A percentile compares a stretch with the other conserved stretches of the same genome.
phyloP scores from a whole-genome alignment of 257 asterid species.

The Apocynum venetum region DNA sequence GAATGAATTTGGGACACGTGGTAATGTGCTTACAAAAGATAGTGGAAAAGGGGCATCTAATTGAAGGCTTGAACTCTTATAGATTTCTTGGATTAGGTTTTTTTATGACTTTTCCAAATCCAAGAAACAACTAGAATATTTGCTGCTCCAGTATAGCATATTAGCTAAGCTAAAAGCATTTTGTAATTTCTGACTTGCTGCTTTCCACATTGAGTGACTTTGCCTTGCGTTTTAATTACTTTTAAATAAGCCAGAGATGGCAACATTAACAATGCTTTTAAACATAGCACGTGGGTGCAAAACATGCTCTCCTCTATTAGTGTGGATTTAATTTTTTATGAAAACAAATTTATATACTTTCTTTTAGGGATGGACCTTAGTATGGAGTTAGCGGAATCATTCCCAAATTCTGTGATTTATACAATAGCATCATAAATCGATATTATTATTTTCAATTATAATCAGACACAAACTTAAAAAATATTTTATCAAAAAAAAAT shows the following conservation, averaged over 20 bases:
- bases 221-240: not conserved
- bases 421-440: too few species aligned
- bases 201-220: not conserved
- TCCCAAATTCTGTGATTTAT: too few species aligned
- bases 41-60: not conserved
- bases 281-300: too few species aligned
- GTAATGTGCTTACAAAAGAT: not conserved
- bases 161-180: not conserved
- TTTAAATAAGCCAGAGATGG: not conserved
- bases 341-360: too few species aligned
- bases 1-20: conserved; percentile 1
- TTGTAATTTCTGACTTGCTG: not conserved
- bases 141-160: not conserved
- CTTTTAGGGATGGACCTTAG: too few species aligned
- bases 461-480: too few species aligned
- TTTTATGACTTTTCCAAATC: not conserved
- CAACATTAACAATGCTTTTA: not conserved
- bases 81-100: not conserved
- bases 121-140: not conserved
- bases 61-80: not conserved
- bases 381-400: too few species aligned
- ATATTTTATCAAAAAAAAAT: too few species aligned
- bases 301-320: too few species aligned
- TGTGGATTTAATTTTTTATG: too few species aligned
- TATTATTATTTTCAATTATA: too few species aligned